Conservation (phyloP, 2,329 filamentous ascomycete species). For the Dryadomyces sulphureus region DNA sequence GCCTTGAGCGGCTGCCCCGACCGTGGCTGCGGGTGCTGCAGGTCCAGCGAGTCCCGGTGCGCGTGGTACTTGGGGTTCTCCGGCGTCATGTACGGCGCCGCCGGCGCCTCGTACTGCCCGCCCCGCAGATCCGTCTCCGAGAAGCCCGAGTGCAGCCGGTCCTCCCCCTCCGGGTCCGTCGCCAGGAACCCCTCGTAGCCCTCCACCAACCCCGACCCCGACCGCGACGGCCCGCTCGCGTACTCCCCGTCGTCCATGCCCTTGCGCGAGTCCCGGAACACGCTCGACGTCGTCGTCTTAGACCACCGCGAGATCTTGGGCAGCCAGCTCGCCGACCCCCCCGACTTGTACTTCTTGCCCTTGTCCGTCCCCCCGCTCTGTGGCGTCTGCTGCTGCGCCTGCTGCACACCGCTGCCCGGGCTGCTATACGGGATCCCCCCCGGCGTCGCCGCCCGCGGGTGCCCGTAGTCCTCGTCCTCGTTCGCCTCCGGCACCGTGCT, state of each 20-base stretch:
- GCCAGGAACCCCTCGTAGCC: conserved; percentile 49
- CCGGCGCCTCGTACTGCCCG: too few relatives aligned
- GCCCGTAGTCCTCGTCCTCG: conserved; percentile 47
- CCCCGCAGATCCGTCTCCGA: conserved; percentile 40
- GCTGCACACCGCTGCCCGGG: conserved; percentile 1
- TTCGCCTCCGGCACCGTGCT: conserved; percentile 79
- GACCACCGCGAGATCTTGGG: conserved; percentile 97
- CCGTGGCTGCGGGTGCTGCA: conserved; percentile 67
- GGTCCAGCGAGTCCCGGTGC: conserved; percentile 64
- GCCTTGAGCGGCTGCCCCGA: conserved; percentile 61
- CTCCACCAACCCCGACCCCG: conserved; percentile 57
- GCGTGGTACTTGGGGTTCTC: conserved; percentile 71
- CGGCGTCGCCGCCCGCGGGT: conserved; percentile 35
- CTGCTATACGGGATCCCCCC: conserved; percentile 21
- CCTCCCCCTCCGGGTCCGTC: conserved; percentile 41
- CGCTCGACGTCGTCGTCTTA: conserved; percentile 83
- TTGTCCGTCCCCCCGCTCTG: conserved; percentile 60
- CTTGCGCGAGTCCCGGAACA: conserved; percentile 51
- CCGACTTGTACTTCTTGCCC: conserved; percentile 78
- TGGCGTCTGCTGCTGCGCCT: conserved; percentile 11
- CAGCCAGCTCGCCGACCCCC: conserved; percentile 61
- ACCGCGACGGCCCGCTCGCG: conserved; percentile 44
- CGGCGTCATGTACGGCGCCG: conserved; percentile 38
- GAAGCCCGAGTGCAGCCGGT: conserved; percentile 44
- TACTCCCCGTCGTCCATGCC: conserved; percentile 33